A percentile compares a stretch with the other conserved stretches of the same genome.
phyloP scores from a whole-genome alignment of 495 filamentous ascomycete genomes.

The Rostrohypoxylon terebratum region DNA sequence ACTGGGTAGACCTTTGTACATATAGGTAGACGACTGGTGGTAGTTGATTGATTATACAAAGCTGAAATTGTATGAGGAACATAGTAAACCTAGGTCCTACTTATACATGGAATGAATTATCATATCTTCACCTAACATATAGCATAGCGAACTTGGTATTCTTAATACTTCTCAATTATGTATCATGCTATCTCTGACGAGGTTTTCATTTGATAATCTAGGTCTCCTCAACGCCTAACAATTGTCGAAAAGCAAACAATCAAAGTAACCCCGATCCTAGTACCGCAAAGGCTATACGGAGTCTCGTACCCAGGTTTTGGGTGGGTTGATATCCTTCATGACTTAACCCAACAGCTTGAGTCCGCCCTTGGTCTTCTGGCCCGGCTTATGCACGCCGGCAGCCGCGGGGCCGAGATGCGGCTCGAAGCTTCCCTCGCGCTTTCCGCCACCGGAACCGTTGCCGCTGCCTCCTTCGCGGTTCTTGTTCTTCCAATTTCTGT shows the following conservation, averaged over 20 bases:
- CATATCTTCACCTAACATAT: not conserved
- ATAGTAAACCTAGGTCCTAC: not conserved
- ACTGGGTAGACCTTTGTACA: not conserved
- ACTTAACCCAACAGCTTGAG: conserved; percentile 79
- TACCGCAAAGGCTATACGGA: not conserved
- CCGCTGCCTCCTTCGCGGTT: conserved; percentile 51
- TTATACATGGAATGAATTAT: too few species aligned
- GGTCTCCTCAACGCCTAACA: conserved; percentile 25
- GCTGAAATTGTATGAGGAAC: not conserved
- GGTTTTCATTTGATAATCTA: not conserved
- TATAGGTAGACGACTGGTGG: not conserved
- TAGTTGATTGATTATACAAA: too few species aligned
- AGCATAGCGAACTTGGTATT: not conserved
- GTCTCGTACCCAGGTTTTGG: not conserved
- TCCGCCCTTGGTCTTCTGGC: conserved; percentile 82
- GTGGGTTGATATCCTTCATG: not conserved
- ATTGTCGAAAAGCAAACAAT: not conserved
- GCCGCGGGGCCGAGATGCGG: conserved; percentile 61
- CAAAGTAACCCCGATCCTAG: not conserved
- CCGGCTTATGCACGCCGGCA: conserved; percentile 80
- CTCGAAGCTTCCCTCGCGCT: conserved; percentile 54
- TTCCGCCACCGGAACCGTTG: conserved; percentile 44
- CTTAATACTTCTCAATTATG: conserved; percentile 14
- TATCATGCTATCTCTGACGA: not conserved
- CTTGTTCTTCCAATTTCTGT: conserved; percentile 53